These are phyloP conservation scores for Oxyria digyna DNA, from an alignment of 148 eudicot species.

Conservation along the genomic window DNA sequence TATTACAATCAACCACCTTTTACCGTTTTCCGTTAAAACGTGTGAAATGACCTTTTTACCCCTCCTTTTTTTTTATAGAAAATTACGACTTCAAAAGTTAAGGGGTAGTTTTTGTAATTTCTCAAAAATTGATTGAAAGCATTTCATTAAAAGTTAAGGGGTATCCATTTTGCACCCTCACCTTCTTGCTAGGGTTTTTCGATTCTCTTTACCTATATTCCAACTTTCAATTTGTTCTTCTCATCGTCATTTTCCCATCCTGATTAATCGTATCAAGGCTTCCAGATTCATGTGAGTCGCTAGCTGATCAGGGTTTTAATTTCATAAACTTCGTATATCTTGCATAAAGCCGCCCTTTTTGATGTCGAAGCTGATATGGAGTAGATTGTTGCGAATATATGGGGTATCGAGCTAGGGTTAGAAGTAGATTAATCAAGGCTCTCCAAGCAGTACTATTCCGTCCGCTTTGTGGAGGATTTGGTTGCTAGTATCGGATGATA, in stretches of 20 bases:
- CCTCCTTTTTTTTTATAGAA: too few species aligned
- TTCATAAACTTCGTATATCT: not conserved
- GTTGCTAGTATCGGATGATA: constrained; percentile 22
- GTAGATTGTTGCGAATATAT: constrained; percentile 18
- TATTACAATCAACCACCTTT: too few species aligned
- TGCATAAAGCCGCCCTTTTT: constrained; percentile 30
- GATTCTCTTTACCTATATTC: not conserved
- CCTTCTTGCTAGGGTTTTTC: not conserved
- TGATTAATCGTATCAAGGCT: not conserved
- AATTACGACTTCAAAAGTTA: too few species aligned
- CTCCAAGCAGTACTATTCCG: constrained; percentile 16
- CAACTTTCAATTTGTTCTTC: not conserved
- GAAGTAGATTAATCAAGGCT: too few species aligned
- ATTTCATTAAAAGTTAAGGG: too few species aligned
- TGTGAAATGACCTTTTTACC: too few species aligned
- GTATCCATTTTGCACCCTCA: not conserved
- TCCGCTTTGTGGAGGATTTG: constrained; percentile 28
- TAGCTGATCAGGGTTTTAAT: constrained; percentile 8
- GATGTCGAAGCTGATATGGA: constrained; percentile 33
- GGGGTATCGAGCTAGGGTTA: too few species aligned
- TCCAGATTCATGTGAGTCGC: not conserved
- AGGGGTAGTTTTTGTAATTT: too few species aligned
- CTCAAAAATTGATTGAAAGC: too few species aligned
- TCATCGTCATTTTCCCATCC: not conserved
- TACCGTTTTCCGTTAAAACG: too few species aligned